These are phyloP conservation scores for Leccinellum rugosiceps DNA, from an alignment of 768 basidiomycete species.

Conservation along the genomic window DNA sequence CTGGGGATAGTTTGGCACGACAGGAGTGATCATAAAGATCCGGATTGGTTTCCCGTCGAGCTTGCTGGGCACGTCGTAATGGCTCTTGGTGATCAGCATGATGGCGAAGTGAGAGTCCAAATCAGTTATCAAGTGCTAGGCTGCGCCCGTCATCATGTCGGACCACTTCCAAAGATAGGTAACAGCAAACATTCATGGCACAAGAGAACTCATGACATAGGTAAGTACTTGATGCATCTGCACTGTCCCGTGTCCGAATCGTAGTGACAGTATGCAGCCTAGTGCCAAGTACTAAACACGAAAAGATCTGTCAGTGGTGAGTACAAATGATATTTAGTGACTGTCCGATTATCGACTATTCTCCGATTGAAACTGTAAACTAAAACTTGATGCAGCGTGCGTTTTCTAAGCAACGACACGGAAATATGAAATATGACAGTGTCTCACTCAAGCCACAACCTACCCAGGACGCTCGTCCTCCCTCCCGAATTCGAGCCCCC, in stretches of 20 bases:
- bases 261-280: not conserved
- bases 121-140: too few species aligned
- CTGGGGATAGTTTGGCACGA: slow-evolving; percentile 76
- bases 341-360: not conserved
- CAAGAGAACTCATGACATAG: too few species aligned
- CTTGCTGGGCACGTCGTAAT: slow-evolving; percentile 72
- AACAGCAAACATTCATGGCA: not conserved
- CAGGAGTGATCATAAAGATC: slow-evolving; percentile 80
- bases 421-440: not conserved
- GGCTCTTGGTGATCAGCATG: slow-evolving; percentile 83
- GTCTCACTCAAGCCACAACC: slow-evolving; percentile 42
- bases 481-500: slow-evolving; percentile 35
- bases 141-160: not conserved
- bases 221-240: not conserved
- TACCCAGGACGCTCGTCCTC: slow-evolving; percentile 56
- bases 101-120: slow-evolving; percentile 6
- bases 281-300: not conserved
- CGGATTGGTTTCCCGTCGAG: slow-evolving; percentile 70
- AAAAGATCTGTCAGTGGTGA: not conserved
- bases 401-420: not conserved
- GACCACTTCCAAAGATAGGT: not conserved
- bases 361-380: not conserved
- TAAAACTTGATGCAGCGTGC: not conserved
- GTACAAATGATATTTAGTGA: not conserved
- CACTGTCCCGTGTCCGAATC: not conserved